A percentile compares a stretch with the other conserved stretches of the same genome.
Evolutionary conservation across 768 basidiomycete genomes (phyloP).

Genomic region (Mrakia gelida): DNA sequence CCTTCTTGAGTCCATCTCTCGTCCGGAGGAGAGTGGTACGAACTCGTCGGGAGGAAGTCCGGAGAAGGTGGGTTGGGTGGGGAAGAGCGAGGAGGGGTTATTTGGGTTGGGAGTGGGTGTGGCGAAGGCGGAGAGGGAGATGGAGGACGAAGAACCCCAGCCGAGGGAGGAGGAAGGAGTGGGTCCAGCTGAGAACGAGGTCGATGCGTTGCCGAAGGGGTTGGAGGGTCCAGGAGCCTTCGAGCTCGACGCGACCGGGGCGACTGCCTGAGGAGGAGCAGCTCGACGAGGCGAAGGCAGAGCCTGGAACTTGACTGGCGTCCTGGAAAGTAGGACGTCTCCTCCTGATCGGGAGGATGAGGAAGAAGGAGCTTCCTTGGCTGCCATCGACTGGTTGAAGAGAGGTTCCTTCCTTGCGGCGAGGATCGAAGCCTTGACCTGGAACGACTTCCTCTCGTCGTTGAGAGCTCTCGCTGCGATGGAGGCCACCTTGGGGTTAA

Average conservation of each 20-base stretch:
- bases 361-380: neutral
- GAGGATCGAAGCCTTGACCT: slow-evolving; percentile 19
- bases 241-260: neutral
- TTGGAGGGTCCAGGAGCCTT: neutral
- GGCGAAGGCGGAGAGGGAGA: too few species aligned
- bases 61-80: neutral
- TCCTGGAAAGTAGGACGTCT: neutral
- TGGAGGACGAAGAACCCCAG: neutral
- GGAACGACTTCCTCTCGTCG: slow-evolving; percentile 21
- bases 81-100: neutral
- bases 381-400: slow-evolving; percentile 8
- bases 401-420: neutral
- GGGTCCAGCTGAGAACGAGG: too few species aligned
- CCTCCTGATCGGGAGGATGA: neutral
- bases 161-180: slow-evolving; percentile 14
- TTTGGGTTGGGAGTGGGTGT: neutral
- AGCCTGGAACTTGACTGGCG: slow-evolving; percentile 21
- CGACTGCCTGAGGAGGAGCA: neutral
- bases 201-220: neutral
- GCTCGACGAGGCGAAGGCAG: slow-evolving; percentile 26
- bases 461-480: slow-evolving; percentile 29
- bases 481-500: slow-evolving; percentile 26
- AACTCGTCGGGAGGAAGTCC: slow-evolving; percentile 11
- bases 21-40: slow-evolving; percentile 5
- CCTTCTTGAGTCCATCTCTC: slow-evolving; percentile 8